Percentiles rank a stretch among this genome's conserved stretches.
These are phyloP conservation scores for Candida sojae DNA, from an alignment of 1,139 yeast species.

Conservation along the genomic window DNA sequence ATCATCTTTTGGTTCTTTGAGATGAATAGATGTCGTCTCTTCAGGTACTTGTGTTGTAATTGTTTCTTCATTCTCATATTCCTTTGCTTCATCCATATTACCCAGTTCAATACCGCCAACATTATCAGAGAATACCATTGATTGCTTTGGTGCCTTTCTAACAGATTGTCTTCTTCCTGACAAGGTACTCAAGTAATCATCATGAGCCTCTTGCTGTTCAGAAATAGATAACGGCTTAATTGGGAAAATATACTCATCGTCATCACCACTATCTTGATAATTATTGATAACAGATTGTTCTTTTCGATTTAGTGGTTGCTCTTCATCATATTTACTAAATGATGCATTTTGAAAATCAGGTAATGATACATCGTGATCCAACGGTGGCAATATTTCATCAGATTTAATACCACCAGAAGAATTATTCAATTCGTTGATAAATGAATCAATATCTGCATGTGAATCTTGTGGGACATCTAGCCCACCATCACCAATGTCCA, in stretches of 20 bases:
- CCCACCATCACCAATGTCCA: conserved; percentile 5
- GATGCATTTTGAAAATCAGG: conserved; percentile 8
- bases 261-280: conserved; percentile 11
- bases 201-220: conserved; percentile 23
- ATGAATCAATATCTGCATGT: conserved; percentile 24
- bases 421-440: conserved; percentile 32
- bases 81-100: conserved; percentile 13
- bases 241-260: conserved; percentile 18
- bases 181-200: conserved; percentile 27
- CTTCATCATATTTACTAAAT: conserved; percentile 5
- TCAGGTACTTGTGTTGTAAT: conserved; percentile 7
- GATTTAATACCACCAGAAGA: conserved; percentile 13
- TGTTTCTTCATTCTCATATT: conserved; percentile 4
- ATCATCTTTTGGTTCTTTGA: conserved; percentile 5
- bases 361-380: conserved; percentile 19
- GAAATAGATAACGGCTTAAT: conserved; percentile 28
- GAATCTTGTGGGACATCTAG: background rate
- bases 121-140: conserved; percentile 7
- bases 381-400: conserved; percentile 3
- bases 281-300: conserved; percentile 15
- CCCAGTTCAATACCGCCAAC: conserved; percentile 16
- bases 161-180: conserved; percentile 36
- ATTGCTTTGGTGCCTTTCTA: conserved; percentile 33
- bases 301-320: background rate
- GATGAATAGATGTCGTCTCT: conserved; percentile 13